These are phyloP conservation scores for Penicillium lagena DNA, from an alignment of 495 filamentous ascomycete species.

Conservation along the genomic window DNA sequence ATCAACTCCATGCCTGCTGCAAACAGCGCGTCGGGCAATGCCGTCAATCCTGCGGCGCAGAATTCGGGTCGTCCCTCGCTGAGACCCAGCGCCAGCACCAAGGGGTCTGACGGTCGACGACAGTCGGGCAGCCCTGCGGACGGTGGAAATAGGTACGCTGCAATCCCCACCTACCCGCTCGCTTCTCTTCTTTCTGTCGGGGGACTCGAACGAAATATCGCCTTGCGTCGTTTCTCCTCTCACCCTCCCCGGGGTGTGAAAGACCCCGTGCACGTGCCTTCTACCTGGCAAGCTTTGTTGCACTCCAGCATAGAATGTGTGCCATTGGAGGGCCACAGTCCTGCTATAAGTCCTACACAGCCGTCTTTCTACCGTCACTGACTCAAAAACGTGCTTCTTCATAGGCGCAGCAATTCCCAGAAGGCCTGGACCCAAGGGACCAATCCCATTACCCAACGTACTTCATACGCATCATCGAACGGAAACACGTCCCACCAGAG, in stretches of 20 bases:
- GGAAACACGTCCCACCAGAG: conserved; percentile 42
- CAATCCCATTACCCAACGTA: conserved; percentile 60
- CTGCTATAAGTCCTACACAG: neutral
- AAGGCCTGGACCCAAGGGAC: conserved; percentile 59
- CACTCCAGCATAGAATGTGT: conserved; percentile 9
- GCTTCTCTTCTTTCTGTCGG: neutral
- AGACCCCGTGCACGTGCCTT: conserved; percentile 12
- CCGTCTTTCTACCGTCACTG: conserved; percentile 9
- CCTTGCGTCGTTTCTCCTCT: neutral
- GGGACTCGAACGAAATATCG: too few relatives aligned
- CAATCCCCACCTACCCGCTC: conserved; percentile 3
- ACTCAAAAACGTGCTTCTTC: conserved; percentile 15
- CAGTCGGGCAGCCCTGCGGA: conserved; percentile 52
- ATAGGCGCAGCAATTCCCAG: conserved; percentile 46
- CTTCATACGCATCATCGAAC: conserved; percentile 45
- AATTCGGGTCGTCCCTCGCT: conserved; percentile 39
- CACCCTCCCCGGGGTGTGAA: neutral
- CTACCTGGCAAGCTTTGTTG: conserved; percentile 6
- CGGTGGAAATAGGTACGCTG: conserved; percentile 46
- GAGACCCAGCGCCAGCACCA: conserved; percentile 45
- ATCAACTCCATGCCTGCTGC: conserved; percentile 37
- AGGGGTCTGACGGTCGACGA: conserved; percentile 48
- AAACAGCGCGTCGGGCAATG: conserved; percentile 45
- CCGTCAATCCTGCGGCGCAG: conserved; percentile 24
- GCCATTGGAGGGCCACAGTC: conserved; percentile 1